Base-by-base conservation (phyloP, 441 rosid species). In the Viola pubescens region DNA sequence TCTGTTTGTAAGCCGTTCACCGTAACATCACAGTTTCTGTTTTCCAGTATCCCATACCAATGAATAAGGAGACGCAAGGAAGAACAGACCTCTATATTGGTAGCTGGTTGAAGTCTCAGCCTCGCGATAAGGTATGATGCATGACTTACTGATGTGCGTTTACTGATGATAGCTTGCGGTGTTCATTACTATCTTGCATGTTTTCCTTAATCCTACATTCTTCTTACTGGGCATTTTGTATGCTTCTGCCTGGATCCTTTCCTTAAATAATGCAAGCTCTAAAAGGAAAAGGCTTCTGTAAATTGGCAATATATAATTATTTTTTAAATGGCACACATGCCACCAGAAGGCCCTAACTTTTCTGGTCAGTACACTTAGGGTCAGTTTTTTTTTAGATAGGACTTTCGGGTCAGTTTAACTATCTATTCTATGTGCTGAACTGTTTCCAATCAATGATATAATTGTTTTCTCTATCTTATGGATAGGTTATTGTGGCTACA, bases 51-150 rank as follows among this genome's bases (percentile, higher is more conserved):
- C 89, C 98, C 0, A 37, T 88, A 40, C 94, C 98, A 16, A 69
- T 81, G 87, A 81, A 59, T 56, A 86, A 87, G 81, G 95, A 88
- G 81, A 91, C 88, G 2, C 90, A 82, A 65, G 96, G 95, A 48
- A 79, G 70, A 73, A 87, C 98, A 0, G 95, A 87, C 79, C 85
- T 80, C 51, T 91, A 76, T 45, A 72, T 88, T 56, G 79, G 83
- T 54, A 83, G 84, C 73, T 91, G 96, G 96, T 66, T 87, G 79
- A 85, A 85, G 71, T 82, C 96, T 59, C 85, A 62, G 51, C 77
- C 78, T 48, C 94, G 94, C 37, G 88, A 87, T 70, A 88, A 91
- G 98, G 98, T 88, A 48, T 40, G n/a, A 42, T 39, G 34, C 14
- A 61, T 58, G 48, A 6, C 60, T 61, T 51, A 12, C 55, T 41